Conservation (phyloP, 2,329 filamentous ascomycete species). For the Colletotrichum sp. region DNA sequence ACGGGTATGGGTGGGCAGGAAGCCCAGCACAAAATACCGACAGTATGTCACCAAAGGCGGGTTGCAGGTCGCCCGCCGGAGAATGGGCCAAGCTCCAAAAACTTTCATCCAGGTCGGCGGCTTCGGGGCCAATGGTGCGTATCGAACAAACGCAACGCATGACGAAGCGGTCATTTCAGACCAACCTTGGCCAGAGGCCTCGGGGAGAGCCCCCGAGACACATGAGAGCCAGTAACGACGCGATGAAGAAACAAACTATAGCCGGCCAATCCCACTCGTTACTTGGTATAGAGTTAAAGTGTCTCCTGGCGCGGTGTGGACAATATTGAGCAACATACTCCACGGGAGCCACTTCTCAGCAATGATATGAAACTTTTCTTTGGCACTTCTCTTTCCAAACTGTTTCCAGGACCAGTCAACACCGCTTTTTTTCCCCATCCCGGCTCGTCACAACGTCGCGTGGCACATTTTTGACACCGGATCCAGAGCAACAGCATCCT, state of each 20-base stretch:
- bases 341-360: background rate
- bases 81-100: background rate
- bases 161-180: background rate
- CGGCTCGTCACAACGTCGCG: background rate
- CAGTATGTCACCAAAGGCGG: background rate
- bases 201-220: background rate
- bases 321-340: background rate
- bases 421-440: background rate
- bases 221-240: background rate
- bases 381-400: background rate
- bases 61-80: background rate
- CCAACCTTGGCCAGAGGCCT: background rate
- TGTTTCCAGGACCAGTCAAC: background rate
- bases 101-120: background rate
- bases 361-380: background rate
- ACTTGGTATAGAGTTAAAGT: background rate
- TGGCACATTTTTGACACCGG: background rate
- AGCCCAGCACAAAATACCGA: background rate
- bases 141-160: slow-evolving; percentile 4
- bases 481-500: background rate
- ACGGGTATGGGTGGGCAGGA: background rate
- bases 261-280: background rate
- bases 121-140: slow-evolving; percentile 5
- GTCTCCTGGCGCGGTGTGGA: background rate
- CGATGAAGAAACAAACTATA: background rate